These are phyloP conservation scores for Fragilariopsis cylindrus DNA, from an alignment of 108 stramenopile genomes.

Conservation along the genomic window DNA sequence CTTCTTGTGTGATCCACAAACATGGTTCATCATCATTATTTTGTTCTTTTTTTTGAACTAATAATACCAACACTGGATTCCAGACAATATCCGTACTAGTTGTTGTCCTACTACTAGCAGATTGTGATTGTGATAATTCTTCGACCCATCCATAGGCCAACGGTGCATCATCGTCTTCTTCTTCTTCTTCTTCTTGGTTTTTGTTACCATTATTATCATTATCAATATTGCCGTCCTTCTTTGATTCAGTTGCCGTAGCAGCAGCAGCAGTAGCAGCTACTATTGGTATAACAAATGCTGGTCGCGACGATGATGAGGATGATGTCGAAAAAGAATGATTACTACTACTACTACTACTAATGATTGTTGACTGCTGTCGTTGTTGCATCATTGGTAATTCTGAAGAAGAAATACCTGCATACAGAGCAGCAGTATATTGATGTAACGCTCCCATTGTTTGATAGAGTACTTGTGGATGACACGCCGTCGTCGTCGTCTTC, in stretches of 20 bases:
- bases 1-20: slow-evolving; percentile 86
- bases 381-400: background rate
- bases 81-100: slow-evolving; percentile 40
- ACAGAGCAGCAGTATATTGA: background rate
- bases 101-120: background rate
- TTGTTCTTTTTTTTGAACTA: slow-evolving; percentile 64
- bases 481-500: background rate
- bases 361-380: background rate
- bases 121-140: background rate
- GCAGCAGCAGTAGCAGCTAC: background rate
- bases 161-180: background rate
- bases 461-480: background rate
- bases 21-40: slow-evolving; percentile 76
- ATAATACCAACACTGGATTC: slow-evolving; percentile 78
- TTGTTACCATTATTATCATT: background rate
- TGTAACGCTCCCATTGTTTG: slow-evolving; percentile 22
- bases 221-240: background rate
- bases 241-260: background rate
- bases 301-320: background rate
- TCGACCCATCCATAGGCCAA: slow-evolving; percentile 17
- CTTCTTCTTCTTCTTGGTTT: background rate
- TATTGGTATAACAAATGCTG: background rate
- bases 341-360: too few species aligned
- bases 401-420: background rate
- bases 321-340: background rate